Percentiles rank a stretch among this genome's conserved stretches.
Evolutionary conservation across 495 filamentous ascomycete species (phyloP).

Genomic region (Penicillium coprophilum): DNA sequence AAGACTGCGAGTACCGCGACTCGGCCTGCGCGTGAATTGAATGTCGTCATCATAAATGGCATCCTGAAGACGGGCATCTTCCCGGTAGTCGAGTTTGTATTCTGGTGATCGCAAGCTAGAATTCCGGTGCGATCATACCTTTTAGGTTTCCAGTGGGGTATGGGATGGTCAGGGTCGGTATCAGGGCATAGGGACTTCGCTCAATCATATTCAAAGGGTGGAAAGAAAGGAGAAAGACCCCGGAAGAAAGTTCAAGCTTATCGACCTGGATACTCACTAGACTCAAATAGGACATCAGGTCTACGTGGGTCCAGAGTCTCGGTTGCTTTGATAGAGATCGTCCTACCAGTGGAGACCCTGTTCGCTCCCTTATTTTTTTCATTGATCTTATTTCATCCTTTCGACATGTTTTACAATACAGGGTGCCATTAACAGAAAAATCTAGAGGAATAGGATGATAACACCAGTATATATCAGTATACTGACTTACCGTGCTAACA

Average conservation of each 20-base stretch:
- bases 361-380: not conserved
- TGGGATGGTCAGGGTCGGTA: not conserved
- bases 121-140: not conserved
- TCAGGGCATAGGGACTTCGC: not conserved
- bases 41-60: not conserved
- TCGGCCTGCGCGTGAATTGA: conserved; percentile 8
- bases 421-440: not conserved
- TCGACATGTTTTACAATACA: not conserved
- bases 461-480: not conserved
- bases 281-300: not conserved
- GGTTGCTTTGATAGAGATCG: conserved; percentile 2
- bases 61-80: not conserved
- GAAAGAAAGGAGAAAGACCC: not conserved
- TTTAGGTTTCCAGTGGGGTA: not conserved
- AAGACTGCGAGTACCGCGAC: not conserved
- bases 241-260: not conserved
- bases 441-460: not conserved
- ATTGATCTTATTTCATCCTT: not conserved
- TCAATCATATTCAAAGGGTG: not conserved
- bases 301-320: not conserved
- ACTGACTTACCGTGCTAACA: not conserved
- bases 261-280: not conserved
- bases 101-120: not conserved
- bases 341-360: not conserved
- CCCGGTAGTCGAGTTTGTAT: not conserved